A percentile compares a stretch with the other conserved stretches of the same genome.
Evolutionary conservation across 2,329 filamentous ascomycete genomes (phyloP).

Genomic region (Mycosphaerella sp.): DNA sequence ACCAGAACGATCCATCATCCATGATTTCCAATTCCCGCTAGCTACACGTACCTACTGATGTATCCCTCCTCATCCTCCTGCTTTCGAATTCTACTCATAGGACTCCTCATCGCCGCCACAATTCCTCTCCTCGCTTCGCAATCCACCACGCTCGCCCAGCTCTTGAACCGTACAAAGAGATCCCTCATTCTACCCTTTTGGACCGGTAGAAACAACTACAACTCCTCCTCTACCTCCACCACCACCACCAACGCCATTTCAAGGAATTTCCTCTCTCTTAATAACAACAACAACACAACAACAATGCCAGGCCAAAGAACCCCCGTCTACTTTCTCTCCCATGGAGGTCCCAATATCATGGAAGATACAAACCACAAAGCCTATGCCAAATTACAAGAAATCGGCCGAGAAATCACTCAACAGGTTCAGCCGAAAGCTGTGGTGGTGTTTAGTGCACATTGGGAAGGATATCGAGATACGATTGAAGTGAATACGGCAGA

Average conservation of each 20-base stretch:
- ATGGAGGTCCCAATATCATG: constrained; percentile 54
- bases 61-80: constrained; percentile 7
- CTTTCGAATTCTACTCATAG: constrained; percentile 17
- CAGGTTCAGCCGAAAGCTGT: constrained; percentile 65
- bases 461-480: constrained; percentile 54
- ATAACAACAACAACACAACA: neutral
- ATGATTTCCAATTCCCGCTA: neutral
- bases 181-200: no score
- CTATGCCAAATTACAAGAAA: constrained; percentile 56
- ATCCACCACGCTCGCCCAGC: neutral
- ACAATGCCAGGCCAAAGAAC: constrained; percentile 29
- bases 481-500: constrained; percentile 62
- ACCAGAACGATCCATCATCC: neutral
- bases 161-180: neutral
- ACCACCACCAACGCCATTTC: neutral
- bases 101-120: constrained; percentile 10
- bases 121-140: constrained; percentile 2
- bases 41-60: constrained; percentile 3
- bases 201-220: neutral
- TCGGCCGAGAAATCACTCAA: constrained; percentile 64
- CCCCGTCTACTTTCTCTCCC: constrained; percentile 49
- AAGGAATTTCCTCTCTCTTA: neutral
- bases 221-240: no score
- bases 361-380: constrained; percentile 63
- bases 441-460: constrained; percentile 71